These are phyloP conservation scores for Pochonia chlamydosporia DNA, from an alignment of 2,329 filamentous ascomycete genomes.

Conservation along the genomic window DNA sequence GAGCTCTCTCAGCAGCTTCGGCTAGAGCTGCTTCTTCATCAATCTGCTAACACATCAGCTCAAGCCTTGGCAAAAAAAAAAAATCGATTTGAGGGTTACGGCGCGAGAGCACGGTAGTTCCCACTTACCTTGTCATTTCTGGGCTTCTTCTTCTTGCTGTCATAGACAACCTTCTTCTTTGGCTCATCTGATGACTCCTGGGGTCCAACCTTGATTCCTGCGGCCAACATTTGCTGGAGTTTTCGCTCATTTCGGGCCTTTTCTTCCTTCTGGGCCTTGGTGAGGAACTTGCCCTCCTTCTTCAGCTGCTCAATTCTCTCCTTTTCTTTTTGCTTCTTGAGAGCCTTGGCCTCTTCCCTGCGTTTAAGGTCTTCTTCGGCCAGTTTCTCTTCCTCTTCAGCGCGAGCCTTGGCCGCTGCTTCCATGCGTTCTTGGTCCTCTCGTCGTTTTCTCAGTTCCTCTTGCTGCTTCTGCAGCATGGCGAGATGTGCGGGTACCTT, in stretches of 20 bases:
- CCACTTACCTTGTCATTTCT: constrained; percentile 49
- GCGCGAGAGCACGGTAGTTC: constrained; percentile 5
- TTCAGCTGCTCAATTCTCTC: constrained; percentile 82
- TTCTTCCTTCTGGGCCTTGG: constrained; percentile 79
- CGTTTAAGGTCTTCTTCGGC: constrained; percentile 63
- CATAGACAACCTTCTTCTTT: constrained; percentile 73
- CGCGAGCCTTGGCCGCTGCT: constrained; percentile 59
- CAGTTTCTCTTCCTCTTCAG: constrained; percentile 59
- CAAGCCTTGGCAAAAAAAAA: neutral
- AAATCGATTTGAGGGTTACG: too few species aligned
- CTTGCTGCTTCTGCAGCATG: constrained; percentile 75
- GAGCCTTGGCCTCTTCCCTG: constrained; percentile 65
- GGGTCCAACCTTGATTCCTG: constrained; percentile 66
- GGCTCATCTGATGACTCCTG: constrained; percentile 49
- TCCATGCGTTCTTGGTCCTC: constrained; percentile 58
- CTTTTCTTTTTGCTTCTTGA: constrained; percentile 82
- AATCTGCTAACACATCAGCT: constrained; percentile 34
- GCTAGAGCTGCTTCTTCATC: constrained; percentile 75
- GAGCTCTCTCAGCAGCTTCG: constrained; percentile 70
- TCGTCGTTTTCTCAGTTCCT: constrained; percentile 60
- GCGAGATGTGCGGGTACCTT: constrained; percentile 74
- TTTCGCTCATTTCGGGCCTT: constrained; percentile 74
- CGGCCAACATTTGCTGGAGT: constrained; percentile 78
- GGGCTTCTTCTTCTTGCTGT: constrained; percentile 74
- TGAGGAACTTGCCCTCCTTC: constrained; percentile 81